Evolutionary conservation across 2,329 filamentous ascomycete species (phyloP).

Genomic region (Berkeleyomyces rouxiae): DNA sequence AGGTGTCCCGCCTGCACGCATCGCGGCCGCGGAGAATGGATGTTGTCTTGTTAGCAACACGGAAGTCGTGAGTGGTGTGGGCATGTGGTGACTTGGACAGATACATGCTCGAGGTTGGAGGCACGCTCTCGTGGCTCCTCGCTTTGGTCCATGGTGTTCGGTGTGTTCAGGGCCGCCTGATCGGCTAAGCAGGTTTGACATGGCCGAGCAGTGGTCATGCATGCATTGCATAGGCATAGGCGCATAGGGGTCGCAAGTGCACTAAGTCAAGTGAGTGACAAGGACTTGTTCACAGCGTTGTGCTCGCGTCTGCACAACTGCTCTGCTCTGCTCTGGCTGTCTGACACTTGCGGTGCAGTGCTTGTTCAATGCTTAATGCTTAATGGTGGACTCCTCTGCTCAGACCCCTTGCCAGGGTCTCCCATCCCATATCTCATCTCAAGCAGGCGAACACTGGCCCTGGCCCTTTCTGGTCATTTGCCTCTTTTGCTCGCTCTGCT

Average conservation of each 20-base stretch:
- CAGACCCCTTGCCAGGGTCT: conserved; percentile 6
- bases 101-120: too few species aligned
- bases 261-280: too few species aligned
- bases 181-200: background rate
- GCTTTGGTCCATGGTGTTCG: background rate
- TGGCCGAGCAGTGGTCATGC: background rate
- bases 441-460: background rate
- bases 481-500: conserved; percentile 8
- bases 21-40: too few species aligned
- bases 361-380: background rate
- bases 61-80: too few species aligned
- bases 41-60: too few species aligned
- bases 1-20: too few species aligned
- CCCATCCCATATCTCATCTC: conserved; percentile 9
- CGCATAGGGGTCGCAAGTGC: too few species aligned
- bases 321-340: background rate
- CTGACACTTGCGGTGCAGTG: background rate
- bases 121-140: background rate
- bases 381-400: background rate
- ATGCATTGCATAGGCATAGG: too few species aligned
- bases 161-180: background rate
- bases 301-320: background rate
- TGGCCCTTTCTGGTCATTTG: conserved; percentile 3
- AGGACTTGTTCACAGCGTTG: background rate
- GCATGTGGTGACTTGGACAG: too few species aligned